Evolutionary conservation across 805 yeast species (phyloP), one percentile per base, ranked within the genome.

Genomic region (Hanseniaspora vineae): DNA sequence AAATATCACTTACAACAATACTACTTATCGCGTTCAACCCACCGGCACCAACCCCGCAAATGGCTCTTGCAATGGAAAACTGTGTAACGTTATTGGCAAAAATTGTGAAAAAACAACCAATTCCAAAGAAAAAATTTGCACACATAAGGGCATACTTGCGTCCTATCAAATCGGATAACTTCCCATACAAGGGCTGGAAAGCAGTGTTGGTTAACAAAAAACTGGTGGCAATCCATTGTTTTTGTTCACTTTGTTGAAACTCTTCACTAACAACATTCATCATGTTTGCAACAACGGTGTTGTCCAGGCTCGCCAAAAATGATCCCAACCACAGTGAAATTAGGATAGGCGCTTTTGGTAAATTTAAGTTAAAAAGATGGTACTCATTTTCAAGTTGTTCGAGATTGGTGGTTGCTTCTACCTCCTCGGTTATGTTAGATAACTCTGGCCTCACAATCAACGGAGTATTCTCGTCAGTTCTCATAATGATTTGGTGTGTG

Each of bases 21-120:
- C 95, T 80, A 15, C 85, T 75, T 54, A 86, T 66, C 0, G 89
- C 73, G 45, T 81, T 77, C 57, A 87, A 75, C 1, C 96, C 96
- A 6, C 95, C 92, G n/a, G 95, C 95, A 12, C 96, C 96, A 48
- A 84, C 73, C 17, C 96, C 96, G 23, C 94, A 80, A 45, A 87
- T 69, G 51, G 85, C 77, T 55, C 86, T 68, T 3, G 83, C 83
- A 31, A 75, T 51, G 56, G 75, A 58, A 62, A 77, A 62, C 44
- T 62, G 59, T n/a, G 58, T 53, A 31, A 66, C 58, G 45, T 55
- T 56, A 17, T 52, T 52, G 3, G 69, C 59, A 43, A 61, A 54
- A 46, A 66, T 64, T 18, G 77, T 73, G 23, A 74, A 48, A 14
- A 68, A 52, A 55, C 77, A 72, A 17, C 79, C 78, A 13, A 72